phyloP scores from a whole-genome alignment of 768 basidiomycete genomes.

The Kwoniella newhampshirensis region DNA sequence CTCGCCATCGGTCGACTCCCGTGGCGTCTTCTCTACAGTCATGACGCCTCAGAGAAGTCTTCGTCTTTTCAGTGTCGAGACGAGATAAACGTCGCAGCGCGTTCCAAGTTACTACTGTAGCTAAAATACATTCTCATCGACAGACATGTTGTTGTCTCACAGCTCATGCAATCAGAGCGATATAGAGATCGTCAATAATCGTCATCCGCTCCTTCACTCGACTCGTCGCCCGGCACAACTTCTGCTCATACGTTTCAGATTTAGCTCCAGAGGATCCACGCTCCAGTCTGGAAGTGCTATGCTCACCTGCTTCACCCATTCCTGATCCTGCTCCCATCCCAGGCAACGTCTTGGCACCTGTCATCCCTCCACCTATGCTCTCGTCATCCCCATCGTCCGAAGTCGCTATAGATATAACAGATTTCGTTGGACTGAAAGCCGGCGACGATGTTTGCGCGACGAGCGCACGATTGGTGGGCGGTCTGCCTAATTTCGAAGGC shows the following conservation, averaged over 20 bases:
- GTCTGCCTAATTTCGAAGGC: slow-evolving; percentile 42
- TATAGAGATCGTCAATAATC: slow-evolving; percentile 10
- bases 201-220: slow-evolving; percentile 17
- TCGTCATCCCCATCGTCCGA: not conserved
- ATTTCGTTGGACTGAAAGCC: slow-evolving; percentile 13
- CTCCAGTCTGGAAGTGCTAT: no score
- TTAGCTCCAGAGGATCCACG: not conserved
- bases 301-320: slow-evolving; percentile 7
- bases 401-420: slow-evolving; percentile 13
- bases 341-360: slow-evolving; percentile 17
- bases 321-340: slow-evolving; percentile 2
- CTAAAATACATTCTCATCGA: no score
- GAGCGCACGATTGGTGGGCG: slow-evolving; percentile 28
- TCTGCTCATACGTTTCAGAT: not conserved
- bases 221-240: slow-evolving; percentile 12
- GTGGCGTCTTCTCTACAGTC: no score
- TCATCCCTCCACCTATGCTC: slow-evolving; percentile 6
- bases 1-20: no score
- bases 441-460: slow-evolving; percentile 5
- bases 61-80: no score
- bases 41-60: no score
- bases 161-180: no score
- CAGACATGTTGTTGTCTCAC: no score
- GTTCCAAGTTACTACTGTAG: no score
- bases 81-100: no score